A percentile compares a stretch with the other conserved stretches of the same genome.
Evolutionary conservation across 108 stramenopile genomes (phyloP).

Genomic region (Nitzschia sp.): DNA sequence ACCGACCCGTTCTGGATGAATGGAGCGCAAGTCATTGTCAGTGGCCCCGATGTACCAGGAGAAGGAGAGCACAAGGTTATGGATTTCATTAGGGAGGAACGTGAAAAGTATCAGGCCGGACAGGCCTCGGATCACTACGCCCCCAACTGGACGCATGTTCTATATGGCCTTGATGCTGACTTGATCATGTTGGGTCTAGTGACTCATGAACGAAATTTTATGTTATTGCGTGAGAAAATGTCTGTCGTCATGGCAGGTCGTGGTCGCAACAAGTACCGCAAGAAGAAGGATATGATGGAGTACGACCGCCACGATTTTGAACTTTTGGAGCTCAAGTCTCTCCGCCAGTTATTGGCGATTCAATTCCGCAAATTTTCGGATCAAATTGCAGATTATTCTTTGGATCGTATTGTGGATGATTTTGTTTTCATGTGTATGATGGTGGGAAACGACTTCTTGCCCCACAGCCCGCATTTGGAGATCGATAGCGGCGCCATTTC

Average conservation of each 20-base stretch:
- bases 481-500: constrained; percentile 93
- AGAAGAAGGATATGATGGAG: constrained; percentile 94
- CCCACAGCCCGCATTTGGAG: constrained; percentile 92
- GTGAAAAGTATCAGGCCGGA: constrained; percentile 41
- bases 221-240: constrained; percentile 96
- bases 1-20: constrained; percentile 95
- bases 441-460: constrained; percentile 98
- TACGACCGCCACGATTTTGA: constrained; percentile 95
- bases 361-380: constrained; percentile 89
- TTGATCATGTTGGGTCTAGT: constrained; percentile 98
- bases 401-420: constrained; percentile 95
- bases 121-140: constrained; percentile 35
- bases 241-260: constrained; percentile 90
- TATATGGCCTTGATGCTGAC: constrained; percentile 98
- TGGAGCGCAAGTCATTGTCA: constrained; percentile 88
- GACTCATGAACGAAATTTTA: constrained; percentile 96
- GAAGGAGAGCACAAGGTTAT: constrained; percentile 98
- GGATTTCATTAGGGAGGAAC: constrained; percentile 90
- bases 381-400: constrained; percentile 56
- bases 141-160: constrained; percentile 84
- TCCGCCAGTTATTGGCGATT: constrained; percentile 89
- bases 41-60: constrained; percentile 98
- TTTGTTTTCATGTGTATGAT: constrained; percentile 98
- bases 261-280: constrained; percentile 82
- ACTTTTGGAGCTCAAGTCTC: constrained; percentile 78